Evolutionary conservation across 169 alveolate genomes (phyloP).

Genomic region (Cryptosporidium parvum): DNA sequence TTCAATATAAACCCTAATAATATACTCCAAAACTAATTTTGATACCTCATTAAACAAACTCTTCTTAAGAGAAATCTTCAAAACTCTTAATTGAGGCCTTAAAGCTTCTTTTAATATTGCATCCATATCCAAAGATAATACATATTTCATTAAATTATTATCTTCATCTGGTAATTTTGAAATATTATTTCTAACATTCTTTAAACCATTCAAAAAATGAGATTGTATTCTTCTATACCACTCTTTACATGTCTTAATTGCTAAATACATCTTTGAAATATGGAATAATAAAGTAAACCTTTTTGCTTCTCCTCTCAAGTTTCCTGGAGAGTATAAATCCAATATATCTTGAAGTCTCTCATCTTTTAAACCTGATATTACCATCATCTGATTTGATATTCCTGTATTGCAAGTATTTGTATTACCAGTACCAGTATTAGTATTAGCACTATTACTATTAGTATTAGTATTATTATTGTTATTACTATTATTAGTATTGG

Average conservation of each 20-base stretch:
- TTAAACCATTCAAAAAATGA: conserved; percentile 24
- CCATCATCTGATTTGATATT: conserved; percentile 1
- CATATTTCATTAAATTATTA: not conserved
- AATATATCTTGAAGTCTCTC: not conserved
- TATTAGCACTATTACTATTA: not conserved
- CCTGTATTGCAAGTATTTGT: not conserved
- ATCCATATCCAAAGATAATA: conserved; percentile 66
- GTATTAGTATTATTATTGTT: not conserved
- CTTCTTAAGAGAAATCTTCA: conserved; percentile 64
- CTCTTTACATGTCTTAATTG: conserved; percentile 59
- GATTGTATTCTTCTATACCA: conserved; percentile 36
- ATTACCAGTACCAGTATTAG: not conserved
- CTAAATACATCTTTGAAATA: conserved; percentile 27
- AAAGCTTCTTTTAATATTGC: conserved; percentile 45
- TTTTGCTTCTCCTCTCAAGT: conserved; percentile 58
- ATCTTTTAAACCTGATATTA: not conserved
- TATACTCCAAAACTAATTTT: conserved; percentile 37
- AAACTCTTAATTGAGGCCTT: conserved; percentile 61
- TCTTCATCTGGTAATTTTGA: not conserved
- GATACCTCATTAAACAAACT: conserved; percentile 51
- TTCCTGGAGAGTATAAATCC: conserved; percentile 4
- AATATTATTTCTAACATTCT: not conserved
- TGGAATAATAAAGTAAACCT: conserved; percentile 36
- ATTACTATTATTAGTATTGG: not conserved
- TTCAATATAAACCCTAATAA: conserved; percentile 27